Conservation (phyloP, 345 rosid species). For the Combretum micranthum region DNA sequence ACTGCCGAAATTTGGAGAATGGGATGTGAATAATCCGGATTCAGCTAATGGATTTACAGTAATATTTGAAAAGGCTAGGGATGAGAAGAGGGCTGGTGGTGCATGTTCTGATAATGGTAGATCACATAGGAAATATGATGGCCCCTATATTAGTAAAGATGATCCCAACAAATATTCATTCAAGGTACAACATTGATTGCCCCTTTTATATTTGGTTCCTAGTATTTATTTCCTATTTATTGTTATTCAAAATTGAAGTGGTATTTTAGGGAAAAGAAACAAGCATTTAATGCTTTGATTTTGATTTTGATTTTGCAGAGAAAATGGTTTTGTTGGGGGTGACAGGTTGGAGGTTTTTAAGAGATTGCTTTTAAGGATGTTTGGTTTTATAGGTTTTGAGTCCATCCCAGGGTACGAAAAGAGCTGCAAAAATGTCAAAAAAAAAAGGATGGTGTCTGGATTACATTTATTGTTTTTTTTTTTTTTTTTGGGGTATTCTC, state of each 20-base stretch:
- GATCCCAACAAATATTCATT: neutral
- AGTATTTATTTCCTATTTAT: too few species aligned
- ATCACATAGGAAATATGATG: neutral
- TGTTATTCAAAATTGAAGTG: too few species aligned
- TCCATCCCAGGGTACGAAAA: too few species aligned
- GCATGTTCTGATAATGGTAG: conserved; percentile 1
- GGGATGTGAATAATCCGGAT: conserved; percentile 20
- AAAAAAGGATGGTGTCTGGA: too few species aligned
- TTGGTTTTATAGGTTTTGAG: too few species aligned
- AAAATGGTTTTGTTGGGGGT: conserved; percentile 18
- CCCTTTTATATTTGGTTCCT: too few species aligned
- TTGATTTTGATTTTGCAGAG: conserved; percentile 9
- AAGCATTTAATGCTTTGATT: neutral
- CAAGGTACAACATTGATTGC: conserved; percentile 1
- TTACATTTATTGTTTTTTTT: too few species aligned
- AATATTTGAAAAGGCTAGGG: conserved; percentile 15
- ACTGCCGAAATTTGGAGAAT: conserved; percentile 20
- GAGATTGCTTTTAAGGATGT: neutral
- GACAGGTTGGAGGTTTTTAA: neutral
- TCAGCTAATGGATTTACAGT: conserved; percentile 15
- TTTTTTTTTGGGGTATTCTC: too few species aligned
- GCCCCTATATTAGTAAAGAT: neutral
- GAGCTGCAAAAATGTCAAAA: too few species aligned
- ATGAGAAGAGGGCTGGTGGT: conserved; percentile 12
- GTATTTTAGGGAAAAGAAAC: too few species aligned